Base-by-base conservation (phyloP, 305 asterid genomes). In the Fraxinus xanthoxyloides region DNA sequence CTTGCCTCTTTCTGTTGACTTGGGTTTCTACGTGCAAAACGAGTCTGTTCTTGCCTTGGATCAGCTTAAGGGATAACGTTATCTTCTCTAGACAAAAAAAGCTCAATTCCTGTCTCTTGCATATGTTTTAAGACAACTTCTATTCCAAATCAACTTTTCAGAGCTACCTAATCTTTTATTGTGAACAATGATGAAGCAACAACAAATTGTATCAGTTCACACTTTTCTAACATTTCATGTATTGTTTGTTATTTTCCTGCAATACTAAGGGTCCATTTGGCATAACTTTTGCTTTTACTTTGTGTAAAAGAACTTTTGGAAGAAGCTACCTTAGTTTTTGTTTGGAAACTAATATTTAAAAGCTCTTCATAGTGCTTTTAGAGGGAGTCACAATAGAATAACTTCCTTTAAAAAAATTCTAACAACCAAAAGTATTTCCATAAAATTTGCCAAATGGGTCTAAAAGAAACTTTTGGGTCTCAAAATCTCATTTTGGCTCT, bases 31-130 rank as follows among this genome's bases (percentile, higher is more conserved):
- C 13, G 8, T 17, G 12, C 21, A 30, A 65, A 69, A 69, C 31
- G 38, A 69, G 75, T 30, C 19, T 1, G 21, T 69, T 69, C 38
- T 69, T 69, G 21, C 36, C 75, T 30, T 28, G 36, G 75, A 69
- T 28, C 38, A 30, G 17, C 36, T 19, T 28, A 69, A 69, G 38
- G 73, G 35, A 26, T 65, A 9, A 26, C 17, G 10, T 32, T 5
- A 28, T 69, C 36, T 69, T 69, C 7, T 30, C 40, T 69, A 1
- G 10, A 28, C 74, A 28, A 67, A 67, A 67, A 65, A 28, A 32
- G 46, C 28, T 72, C 46, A 72, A 72, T 72, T n/a, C 46, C 19
- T 7, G 75, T 70, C 76, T 15, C 76, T 72, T 31, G 76, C 76
- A 31, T 15, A 32, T 6, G 23, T 72, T 31, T 32, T 7, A n/a